A percentile compares a stretch with the other conserved stretches of the same genome.
Conservation (phyloP, 1,284 basidiomycete genomes). For the Inonotus hispidus region DNA sequence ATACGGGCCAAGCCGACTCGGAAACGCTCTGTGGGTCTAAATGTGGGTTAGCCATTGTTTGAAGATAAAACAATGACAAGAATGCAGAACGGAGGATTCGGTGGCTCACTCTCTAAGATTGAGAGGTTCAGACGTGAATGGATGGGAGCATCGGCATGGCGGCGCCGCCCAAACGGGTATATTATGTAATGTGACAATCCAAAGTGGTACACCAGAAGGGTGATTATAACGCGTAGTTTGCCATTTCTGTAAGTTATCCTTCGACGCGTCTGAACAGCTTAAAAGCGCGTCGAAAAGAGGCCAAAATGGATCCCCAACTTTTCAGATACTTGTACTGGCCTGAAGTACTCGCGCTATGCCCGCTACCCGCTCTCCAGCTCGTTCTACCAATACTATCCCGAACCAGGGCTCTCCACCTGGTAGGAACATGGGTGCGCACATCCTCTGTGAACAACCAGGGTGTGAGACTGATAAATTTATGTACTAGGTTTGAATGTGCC, state of each 20-base stretch:
- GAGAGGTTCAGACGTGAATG: no score
- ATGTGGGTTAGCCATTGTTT: no score
- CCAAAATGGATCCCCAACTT: constrained; percentile 1
- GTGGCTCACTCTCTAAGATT: no score
- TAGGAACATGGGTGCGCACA: not conserved
- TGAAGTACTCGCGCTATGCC: not conserved
- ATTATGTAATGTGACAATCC: not conserved
- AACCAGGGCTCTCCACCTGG: no score
- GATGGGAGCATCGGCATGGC: no score
- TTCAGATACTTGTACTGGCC: not conserved
- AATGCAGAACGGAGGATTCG: no score
- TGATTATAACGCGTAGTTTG: constrained; percentile 13
- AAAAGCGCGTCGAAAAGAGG: not conserved
- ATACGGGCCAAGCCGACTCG: no score
- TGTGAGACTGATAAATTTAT: not conserved
- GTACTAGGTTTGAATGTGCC: not conserved
- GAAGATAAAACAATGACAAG: no score
- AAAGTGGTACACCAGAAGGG: not conserved
- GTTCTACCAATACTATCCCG: not conserved
- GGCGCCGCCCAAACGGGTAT: no score
- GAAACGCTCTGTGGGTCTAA: no score
- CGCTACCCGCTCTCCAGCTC: not conserved
- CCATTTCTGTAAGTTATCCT: not conserved
- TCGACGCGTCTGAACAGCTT: not conserved
- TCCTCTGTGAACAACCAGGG: not conserved